Percentiles rank a stretch among this genome's conserved stretches.
Conservation (phyloP, 1,284 basidiomycete genomes). For the Sanghuangporus baumii region DNA sequence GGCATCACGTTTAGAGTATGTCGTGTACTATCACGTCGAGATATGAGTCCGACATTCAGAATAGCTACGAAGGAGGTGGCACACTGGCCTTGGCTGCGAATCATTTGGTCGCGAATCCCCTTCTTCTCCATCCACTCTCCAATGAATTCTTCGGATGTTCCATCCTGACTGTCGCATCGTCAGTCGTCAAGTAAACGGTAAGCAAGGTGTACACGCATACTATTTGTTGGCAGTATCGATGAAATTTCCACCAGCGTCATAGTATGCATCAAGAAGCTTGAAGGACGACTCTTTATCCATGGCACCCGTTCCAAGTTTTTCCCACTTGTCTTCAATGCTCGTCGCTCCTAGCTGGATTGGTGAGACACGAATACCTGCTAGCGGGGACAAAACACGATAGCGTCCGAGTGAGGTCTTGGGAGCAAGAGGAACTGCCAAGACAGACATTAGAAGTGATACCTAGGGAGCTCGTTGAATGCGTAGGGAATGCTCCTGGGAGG, state of each 20-base stretch:
- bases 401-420: slow-evolving; percentile 7
- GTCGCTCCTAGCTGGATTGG: slow-evolving; percentile 46
- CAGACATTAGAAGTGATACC: neutral
- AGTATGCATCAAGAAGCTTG: slow-evolving; percentile 22
- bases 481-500: too few species aligned
- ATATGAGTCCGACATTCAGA: neutral
- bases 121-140: slow-evolving; percentile 34
- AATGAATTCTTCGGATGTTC: slow-evolving; percentile 23
- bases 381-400: slow-evolving; percentile 13
- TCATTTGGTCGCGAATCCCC: slow-evolving; percentile 32
- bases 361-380: slow-evolving; percentile 27
- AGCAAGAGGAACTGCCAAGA: neutral
- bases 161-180: slow-evolving; percentile 14
- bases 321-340: slow-evolving; percentile 39
- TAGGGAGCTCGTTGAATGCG: too few species aligned
- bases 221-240: slow-evolving; percentile 21
- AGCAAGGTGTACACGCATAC: slow-evolving; percentile 7
- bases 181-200: neutral
- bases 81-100: slow-evolving; percentile 30
- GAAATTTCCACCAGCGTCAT: slow-evolving; percentile 21
- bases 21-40: slow-evolving; percentile 22
- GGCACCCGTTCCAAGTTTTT: slow-evolving; percentile 8
- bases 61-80: neutral
- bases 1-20: slow-evolving; percentile 23
- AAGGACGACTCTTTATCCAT: slow-evolving; percentile 19